These are phyloP conservation scores for Trametes elegans DNA, from an alignment of 768 basidiomycete species.

Conservation along the genomic window DNA sequence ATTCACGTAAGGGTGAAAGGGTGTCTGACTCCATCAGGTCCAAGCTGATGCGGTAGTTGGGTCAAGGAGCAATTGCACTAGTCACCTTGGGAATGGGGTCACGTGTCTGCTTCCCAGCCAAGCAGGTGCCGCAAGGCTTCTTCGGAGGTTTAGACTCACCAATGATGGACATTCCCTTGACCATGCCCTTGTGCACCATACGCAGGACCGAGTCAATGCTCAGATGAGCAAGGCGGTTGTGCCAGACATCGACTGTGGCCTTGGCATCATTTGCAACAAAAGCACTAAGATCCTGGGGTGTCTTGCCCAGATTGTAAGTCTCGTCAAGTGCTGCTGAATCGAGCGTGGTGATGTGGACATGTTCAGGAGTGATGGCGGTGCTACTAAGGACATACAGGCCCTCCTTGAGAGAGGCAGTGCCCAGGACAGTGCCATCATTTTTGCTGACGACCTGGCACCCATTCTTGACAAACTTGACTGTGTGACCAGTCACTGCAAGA, in stretches of 20 bases:
- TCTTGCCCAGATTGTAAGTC: too few species aligned
- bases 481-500: constrained; percentile 1
- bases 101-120: constrained; percentile 26
- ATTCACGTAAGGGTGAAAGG: neutral
- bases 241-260: constrained; percentile 17
- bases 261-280: constrained; percentile 1
- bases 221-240: constrained; percentile 20
- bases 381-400: constrained; percentile 14
- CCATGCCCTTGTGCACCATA: constrained; percentile 17
- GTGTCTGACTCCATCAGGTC: constrained; percentile 6
- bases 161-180: constrained; percentile 19
- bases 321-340: neutral
- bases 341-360: neutral
- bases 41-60: neutral
- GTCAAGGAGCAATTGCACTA: neutral
- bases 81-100: constrained; percentile 14
- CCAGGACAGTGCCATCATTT: neutral
- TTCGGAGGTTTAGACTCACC: neutral
- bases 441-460: constrained; percentile 5
- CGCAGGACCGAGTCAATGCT: constrained; percentile 8
- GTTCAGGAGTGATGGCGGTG: neutral
- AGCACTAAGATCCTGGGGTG: neutral
- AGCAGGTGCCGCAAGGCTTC: constrained; percentile 20
- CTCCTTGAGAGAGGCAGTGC: neutral
- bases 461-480: constrained; percentile 1